phyloP scores from a whole-genome alignment of 2,329 filamentous ascomycete genomes.

The Paracorniculantispora psalliotae region DNA sequence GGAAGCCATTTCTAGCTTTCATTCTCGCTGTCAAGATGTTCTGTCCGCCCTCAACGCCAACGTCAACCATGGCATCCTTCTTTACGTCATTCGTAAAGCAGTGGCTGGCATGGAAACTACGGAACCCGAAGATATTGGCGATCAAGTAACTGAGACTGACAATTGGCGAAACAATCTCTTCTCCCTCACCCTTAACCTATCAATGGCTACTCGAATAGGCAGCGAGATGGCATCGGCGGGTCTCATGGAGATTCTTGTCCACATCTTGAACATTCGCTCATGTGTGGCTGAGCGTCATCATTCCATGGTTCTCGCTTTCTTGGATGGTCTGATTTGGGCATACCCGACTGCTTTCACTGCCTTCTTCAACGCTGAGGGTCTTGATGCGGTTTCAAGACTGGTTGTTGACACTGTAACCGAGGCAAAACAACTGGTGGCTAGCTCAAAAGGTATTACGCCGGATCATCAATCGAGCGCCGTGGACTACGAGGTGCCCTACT shows the following conservation, averaged over 20 bases:
- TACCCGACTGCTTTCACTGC: conserved; percentile 80
- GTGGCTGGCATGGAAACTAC: conserved; percentile 71
- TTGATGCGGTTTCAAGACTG: conserved; percentile 86
- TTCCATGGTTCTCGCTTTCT: conserved; percentile 76
- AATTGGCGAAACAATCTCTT: conserved; percentile 90
- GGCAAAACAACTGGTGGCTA: conserved; percentile 60
- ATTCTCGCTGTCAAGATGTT: conserved; percentile 72
- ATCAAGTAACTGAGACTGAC: conserved; percentile 63
- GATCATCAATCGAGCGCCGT: conserved; percentile 72
- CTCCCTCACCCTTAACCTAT: conserved; percentile 77
- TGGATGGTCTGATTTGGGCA: conserved; percentile 82
- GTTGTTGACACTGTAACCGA: conserved; percentile 72
- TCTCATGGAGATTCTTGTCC: conserved; percentile 82
- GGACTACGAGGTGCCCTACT: conserved; percentile 90
- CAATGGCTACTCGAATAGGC: conserved; percentile 68
- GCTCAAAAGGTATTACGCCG: conserved; percentile 65
- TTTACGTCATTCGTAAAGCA: conserved; percentile 88
- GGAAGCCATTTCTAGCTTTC: conserved; percentile 79
- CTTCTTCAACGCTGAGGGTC: conserved; percentile 74
- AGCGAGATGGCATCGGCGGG: conserved; percentile 84
- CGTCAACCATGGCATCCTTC: conserved; percentile 90
- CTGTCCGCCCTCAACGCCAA: conserved; percentile 89
- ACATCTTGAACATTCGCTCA: conserved; percentile 80
- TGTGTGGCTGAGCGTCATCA: conserved; percentile 77
- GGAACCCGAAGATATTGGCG: conserved; percentile 46